phyloP scores from a whole-genome alignment of 2,329 filamentous ascomycete species.

The Westerdykella ornata region DNA sequence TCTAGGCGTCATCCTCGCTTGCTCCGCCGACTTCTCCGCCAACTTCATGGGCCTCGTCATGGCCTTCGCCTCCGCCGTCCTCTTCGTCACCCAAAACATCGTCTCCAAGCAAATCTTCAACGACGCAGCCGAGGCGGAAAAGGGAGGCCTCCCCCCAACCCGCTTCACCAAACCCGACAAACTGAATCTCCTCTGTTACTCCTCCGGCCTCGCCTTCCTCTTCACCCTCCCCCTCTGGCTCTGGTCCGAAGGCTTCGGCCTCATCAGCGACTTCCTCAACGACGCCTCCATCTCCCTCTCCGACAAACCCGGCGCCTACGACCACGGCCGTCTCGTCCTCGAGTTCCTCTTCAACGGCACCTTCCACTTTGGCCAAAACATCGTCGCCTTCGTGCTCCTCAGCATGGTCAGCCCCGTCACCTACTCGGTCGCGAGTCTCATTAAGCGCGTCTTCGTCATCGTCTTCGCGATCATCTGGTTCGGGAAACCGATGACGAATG shows the following conservation, averaged over 20 bases:
- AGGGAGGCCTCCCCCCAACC: constrained; percentile 53
- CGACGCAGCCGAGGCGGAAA: constrained; percentile 78
- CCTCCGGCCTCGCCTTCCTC: constrained; percentile 85
- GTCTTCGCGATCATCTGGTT: constrained; percentile 95
- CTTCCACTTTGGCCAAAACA: constrained; percentile 94
- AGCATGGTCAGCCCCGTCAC: constrained; percentile 94
- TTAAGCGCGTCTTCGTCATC: constrained; percentile 97
- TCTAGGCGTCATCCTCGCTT: constrained; percentile 89
- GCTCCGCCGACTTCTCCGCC: constrained; percentile 82
- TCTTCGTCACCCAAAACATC: constrained; percentile 98
- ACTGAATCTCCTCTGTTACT: constrained; percentile 92
- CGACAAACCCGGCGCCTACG: constrained; percentile 66
- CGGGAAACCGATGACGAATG: constrained; percentile 72
- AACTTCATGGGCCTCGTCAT: constrained; percentile 87
- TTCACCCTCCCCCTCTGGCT: constrained; percentile 89
- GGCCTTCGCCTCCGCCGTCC: constrained; percentile 79
- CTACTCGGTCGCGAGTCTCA: constrained; percentile 90
- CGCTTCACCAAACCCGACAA: constrained; percentile 83
- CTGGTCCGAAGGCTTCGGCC: constrained; percentile 73
- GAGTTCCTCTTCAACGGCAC: constrained; percentile 96
- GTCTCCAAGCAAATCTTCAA: constrained; percentile 98
- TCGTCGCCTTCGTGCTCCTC: constrained; percentile 85
- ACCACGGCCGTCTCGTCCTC: constrained; percentile 56
- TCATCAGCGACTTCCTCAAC: constrained; percentile 70
- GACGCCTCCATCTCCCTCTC: constrained; percentile 74